Evolutionary conservation across 257 asterid species (phyloP).

Genomic region (Solanum chilense): DNA sequence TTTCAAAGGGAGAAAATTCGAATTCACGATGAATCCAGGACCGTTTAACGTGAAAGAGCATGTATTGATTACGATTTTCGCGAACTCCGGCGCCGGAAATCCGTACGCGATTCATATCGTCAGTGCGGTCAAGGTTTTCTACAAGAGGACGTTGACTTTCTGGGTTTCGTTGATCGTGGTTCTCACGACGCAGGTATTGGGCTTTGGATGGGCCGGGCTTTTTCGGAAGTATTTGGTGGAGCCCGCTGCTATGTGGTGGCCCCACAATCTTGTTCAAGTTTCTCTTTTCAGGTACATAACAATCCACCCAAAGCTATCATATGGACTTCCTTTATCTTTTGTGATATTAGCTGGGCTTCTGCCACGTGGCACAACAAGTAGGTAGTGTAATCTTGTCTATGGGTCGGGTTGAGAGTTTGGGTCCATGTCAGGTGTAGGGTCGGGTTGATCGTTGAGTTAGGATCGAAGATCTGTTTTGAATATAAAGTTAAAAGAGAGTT

Average conservation of each 20-base stretch:
- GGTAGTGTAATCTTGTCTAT: no score
- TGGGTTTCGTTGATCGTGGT: neutral
- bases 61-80: slow-evolving; percentile 1
- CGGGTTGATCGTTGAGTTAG: no score
- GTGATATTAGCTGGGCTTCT: neutral
- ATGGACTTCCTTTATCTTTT: neutral
- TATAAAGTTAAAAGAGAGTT: no score
- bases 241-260: slow-evolving; percentile 11
- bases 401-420: no score
- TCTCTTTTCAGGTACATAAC: neutral
- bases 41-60: slow-evolving; percentile 3
- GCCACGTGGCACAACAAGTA: neutral
- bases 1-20: neutral
- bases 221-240: slow-evolving; percentile 4
- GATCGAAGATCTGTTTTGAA: rapidly evolving
- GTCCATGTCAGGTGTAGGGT: no score
- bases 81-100: slow-evolving; percentile 1
- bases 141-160: neutral
- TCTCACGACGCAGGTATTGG: slow-evolving; percentile 5
- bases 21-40: neutral
- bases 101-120: neutral
- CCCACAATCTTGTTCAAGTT: neutral
- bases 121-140: slow-evolving; percentile 2
- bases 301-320: neutral
- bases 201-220: slow-evolving; percentile 9